phyloP scores from a whole-genome alignment of 116 monocot genomes.

The Cymodocea nodosa region DNA sequence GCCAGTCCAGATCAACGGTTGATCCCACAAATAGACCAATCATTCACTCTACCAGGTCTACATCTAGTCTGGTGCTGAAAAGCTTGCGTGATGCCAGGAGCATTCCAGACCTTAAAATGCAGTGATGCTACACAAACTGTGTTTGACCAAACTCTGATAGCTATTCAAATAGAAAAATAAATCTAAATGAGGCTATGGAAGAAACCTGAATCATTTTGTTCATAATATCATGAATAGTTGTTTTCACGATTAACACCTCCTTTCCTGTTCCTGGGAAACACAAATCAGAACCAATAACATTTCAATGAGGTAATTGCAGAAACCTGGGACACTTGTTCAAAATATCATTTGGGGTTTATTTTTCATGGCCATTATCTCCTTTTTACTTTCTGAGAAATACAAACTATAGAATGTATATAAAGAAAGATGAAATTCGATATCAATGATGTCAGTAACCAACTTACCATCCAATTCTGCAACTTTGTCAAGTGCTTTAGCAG shows the following conservation, averaged over 20 bases:
- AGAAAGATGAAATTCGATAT: background rate
- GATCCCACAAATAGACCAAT: no score
- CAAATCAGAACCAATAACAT: slow-evolving; percentile 1
- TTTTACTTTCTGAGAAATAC: slow-evolving; percentile 48
- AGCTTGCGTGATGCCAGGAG: no score
- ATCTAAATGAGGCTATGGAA: background rate
- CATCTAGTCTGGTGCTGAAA: no score
- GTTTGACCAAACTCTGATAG: background rate
- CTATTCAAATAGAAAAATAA: slow-evolving; percentile 1
- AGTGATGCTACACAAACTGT: no score
- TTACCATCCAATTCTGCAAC: slow-evolving; percentile 95
- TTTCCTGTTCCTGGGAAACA: slow-evolving; percentile 53
- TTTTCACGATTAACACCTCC: slow-evolving; percentile 84
- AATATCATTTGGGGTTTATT: slow-evolving; percentile 93
- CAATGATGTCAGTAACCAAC: background rate
- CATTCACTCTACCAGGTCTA: no score
- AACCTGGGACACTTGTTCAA: slow-evolving; percentile 94
- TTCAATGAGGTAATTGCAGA: background rate
- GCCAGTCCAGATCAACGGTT: no score
- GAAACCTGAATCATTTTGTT: slow-evolving; percentile 82
- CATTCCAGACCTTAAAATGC: no score
- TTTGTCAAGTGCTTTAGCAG: slow-evolving; percentile 99
- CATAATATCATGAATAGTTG: slow-evolving; percentile 99
- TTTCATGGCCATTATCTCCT: slow-evolving; percentile 75
- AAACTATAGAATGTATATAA: background rate